phyloP scores from a whole-genome alignment of 331 rosid genomes.

The Spiraea crenata region DNA sequence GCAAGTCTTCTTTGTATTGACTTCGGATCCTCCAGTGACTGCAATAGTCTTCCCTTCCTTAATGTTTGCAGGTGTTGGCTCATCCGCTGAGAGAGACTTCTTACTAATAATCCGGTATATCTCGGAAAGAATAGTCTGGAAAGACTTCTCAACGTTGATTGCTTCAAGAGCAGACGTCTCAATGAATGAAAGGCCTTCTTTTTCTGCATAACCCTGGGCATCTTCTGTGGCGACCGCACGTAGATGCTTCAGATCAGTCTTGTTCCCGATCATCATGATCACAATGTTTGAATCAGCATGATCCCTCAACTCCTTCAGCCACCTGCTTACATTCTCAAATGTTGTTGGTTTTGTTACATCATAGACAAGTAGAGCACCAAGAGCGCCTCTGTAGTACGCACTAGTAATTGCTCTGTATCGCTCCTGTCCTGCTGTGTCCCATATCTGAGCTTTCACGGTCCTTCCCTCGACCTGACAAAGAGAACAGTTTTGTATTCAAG shows the following conservation, averaged over 20 bases:
- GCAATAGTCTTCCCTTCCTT: slow-evolving; percentile 71
- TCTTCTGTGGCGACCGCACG: slow-evolving; percentile 85
- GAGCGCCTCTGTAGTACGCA: slow-evolving; percentile 93
- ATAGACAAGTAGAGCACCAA: slow-evolving; percentile 83
- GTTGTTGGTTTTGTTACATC: slow-evolving; percentile 82
- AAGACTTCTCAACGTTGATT: slow-evolving; percentile 80
- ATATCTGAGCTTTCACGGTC: slow-evolving; percentile 87
- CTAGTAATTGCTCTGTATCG: slow-evolving; percentile 88
- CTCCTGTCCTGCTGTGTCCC: slow-evolving; percentile 99
- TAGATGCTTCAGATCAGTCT: slow-evolving; percentile 87
- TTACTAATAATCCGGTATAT: slow-evolving; percentile 85
- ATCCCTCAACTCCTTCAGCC: slow-evolving; percentile 95
- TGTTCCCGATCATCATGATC: slow-evolving; percentile 86
- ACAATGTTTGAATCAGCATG: slow-evolving; percentile 88
- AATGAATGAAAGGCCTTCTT: slow-evolving; percentile 80
- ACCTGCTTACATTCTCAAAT: slow-evolving; percentile 70
- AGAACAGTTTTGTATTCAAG: background rate
- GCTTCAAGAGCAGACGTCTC: slow-evolving; percentile 94
- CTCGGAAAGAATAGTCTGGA: slow-evolving; percentile 74
- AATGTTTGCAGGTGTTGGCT: slow-evolving; percentile 44
- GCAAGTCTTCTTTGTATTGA: slow-evolving; percentile 58
- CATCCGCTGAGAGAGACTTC: slow-evolving; percentile 60
- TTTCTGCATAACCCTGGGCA: slow-evolving; percentile 81
- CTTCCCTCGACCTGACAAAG: slow-evolving; percentile 75
- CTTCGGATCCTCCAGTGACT: slow-evolving; percentile 43